Evolutionary conservation across 352 stramenopile genomes (phyloP).

Genomic region (Sclerospora graminicola): DNA sequence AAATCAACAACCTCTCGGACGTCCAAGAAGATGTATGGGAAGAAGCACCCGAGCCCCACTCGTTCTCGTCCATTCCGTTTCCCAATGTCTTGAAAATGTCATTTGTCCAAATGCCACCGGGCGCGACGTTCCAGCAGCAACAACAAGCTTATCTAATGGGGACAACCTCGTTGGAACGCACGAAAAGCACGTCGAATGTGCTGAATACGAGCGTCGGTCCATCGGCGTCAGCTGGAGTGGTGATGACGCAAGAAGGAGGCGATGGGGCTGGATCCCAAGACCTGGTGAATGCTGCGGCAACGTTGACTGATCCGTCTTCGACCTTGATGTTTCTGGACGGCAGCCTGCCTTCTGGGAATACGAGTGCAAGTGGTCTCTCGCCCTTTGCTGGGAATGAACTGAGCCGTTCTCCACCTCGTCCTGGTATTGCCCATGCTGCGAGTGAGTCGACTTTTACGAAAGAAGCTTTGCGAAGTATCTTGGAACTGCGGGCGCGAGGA

Average conservation of each 20-base stretch:
- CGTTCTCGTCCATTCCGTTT: slow-evolving; percentile 66
- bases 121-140: slow-evolving; percentile 13
- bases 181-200: slow-evolving; percentile 12
- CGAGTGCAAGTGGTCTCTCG: slow-evolving; percentile 13
- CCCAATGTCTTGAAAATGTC: slow-evolving; percentile 77
- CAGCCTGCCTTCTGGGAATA: slow-evolving; percentile 9
- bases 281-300: slow-evolving; percentile 11
- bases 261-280: slow-evolving; percentile 12
- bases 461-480: slow-evolving; percentile 31
- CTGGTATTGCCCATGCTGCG: slow-evolving; percentile 24
- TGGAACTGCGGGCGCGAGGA: slow-evolving; percentile 39
- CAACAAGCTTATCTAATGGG: slow-evolving; percentile 21
- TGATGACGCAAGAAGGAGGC: slow-evolving; percentile 6
- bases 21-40: slow-evolving; percentile 78
- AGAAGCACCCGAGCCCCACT: slow-evolving; percentile 76
- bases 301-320: slow-evolving; percentile 17
- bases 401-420: slow-evolving; percentile 21
- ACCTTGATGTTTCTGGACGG: slow-evolving; percentile 28
- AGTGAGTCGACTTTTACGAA: slow-evolving; percentile 35
- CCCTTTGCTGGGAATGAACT: slow-evolving; percentile 19
- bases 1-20: slow-evolving; percentile 76
- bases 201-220: slow-evolving; percentile 11
- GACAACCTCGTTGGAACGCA: slow-evolving; percentile 11
- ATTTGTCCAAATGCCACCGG: slow-evolving; percentile 32
- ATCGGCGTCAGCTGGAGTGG: slow-evolving; percentile 6